Base-by-base conservation (phyloP, 345 rosid species). In the Arabidopsis suecica region DNA sequence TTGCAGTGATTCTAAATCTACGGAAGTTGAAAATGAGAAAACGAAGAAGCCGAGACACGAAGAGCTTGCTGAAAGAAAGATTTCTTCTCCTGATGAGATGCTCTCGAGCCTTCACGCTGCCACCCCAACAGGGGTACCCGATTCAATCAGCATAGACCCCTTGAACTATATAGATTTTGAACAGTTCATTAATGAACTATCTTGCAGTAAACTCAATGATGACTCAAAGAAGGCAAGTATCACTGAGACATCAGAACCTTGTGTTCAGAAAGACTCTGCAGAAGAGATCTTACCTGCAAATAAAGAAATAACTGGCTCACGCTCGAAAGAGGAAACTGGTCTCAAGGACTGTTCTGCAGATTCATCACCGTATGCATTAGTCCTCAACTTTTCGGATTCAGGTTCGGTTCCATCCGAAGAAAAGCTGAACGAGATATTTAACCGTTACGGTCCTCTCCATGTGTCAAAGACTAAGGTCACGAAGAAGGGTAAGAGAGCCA, bases 371-470 rank as follows among this genome's bases (percentile, higher is more conserved):
- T 83, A 49, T 68, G 84, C 90, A 13, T 71, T 88, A 78, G 78
- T 83, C 79, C 78, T 91, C 63, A 86, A 85, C 65, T 86, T 87
- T 72, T 72, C 84, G 2, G 78, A 78, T 73, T 47, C 78, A 55
- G 82, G 75, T 64, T 83, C 85, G 1, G 78, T 85, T 69, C 89
- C 92, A 10, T 69, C 86, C 0, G 77, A 65, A 54, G 78, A 78
- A 38, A 77, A 81, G 8, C 72, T 91, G 83, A 85, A 84, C 71
- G 68, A 70, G 73, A 86, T 86, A 69, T 88, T 88, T 69, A 80
- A 88, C 69, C 79, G 73, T 7, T 87, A 82, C 8, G 90, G 92
- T 7, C 78, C 81, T 14, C 54, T 88, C 42, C 72, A 58, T 41
- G 86, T 83, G 59, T 56, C 83, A 0, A 83, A 82, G 82, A 85